These are phyloP conservation scores for Gnomoniopsis smithogilvyi DNA, from an alignment of 2,329 filamentous ascomycete species.

Conservation along the genomic window DNA sequence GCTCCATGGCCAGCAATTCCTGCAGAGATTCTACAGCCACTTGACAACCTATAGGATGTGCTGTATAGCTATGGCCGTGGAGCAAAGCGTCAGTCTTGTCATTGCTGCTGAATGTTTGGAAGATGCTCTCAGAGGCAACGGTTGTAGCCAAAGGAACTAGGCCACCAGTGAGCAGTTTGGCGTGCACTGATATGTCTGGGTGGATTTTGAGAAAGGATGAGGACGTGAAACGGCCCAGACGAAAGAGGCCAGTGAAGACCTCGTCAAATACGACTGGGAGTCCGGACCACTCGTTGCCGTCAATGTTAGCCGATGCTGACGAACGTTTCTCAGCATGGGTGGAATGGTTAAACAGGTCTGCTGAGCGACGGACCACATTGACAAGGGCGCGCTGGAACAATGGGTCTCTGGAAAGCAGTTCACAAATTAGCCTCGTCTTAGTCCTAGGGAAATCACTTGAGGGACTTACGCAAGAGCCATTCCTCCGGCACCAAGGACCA, in stretches of 20 bases:
- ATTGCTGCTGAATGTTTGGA: constrained; percentile 64
- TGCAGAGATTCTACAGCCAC: constrained; percentile 68
- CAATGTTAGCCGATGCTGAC: constrained; percentile 6
- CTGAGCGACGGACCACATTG: constrained; percentile 59
- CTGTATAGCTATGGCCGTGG: constrained; percentile 85
- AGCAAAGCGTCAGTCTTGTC: constrained; percentile 77
- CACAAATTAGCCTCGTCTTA: neutral
- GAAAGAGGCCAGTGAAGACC: constrained; percentile 83
- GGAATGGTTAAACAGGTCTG: constrained; percentile 47
- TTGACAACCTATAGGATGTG: constrained; percentile 76
- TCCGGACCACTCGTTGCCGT: constrained; percentile 57
- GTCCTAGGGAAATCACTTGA: neutral
- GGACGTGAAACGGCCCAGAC: constrained; percentile 69
- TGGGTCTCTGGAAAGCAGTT: constrained; percentile 56
- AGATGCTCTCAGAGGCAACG: constrained; percentile 70
- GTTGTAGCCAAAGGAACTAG: constrained; percentile 76
- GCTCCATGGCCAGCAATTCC: constrained; percentile 58
- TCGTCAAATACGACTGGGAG: constrained; percentile 82
- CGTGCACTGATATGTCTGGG: constrained; percentile 76
- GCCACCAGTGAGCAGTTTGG: constrained; percentile 80
- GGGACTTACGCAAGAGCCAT: constrained; percentile 71
- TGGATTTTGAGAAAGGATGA: constrained; percentile 66
- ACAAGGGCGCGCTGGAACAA: constrained; percentile 74
- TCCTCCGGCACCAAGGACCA: constrained; percentile 77
- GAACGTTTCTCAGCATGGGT: constrained; percentile 9